Percentiles rank a stretch among this genome's conserved stretches.
Evolutionary conservation across 805 yeast species (phyloP).

Genomic region (Candida lessepsii): DNA sequence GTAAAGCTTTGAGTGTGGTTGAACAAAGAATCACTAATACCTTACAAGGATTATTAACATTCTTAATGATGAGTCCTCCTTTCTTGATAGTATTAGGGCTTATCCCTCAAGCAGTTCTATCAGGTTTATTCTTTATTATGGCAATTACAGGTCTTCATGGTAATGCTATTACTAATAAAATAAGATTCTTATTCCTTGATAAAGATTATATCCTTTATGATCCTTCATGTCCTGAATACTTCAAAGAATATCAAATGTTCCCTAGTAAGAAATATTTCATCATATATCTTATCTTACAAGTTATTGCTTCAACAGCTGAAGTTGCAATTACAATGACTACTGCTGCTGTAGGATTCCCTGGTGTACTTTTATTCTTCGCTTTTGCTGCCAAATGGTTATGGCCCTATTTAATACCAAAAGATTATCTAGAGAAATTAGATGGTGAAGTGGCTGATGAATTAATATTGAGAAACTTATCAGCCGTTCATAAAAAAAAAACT

Average conservation of each 20-base stretch:
- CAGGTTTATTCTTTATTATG: conserved; percentile 93
- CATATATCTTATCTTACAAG: conserved; percentile 55
- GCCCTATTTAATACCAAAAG: conserved; percentile 58
- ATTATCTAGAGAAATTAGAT: conserved; percentile 65
- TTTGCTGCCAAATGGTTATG: conserved; percentile 59
- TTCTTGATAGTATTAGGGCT: conserved; percentile 73
- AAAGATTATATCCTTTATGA: conserved; percentile 34
- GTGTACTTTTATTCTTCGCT: conserved; percentile 71
- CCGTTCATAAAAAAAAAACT: conserved; percentile 23
- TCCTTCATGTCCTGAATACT: conserved; percentile 36
- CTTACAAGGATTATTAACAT: conserved; percentile 76
- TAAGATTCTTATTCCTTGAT: conserved; percentile 65
- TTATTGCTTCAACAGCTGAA: conserved; percentile 74
- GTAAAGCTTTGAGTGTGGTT: conserved; percentile 56
- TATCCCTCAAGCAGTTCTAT: conserved; percentile 89
- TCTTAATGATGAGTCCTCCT: conserved; percentile 90
- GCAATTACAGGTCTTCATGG: conserved; percentile 75
- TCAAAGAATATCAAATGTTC: conserved; percentile 27
- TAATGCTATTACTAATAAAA: conserved; percentile 61
- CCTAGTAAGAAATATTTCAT: conserved; percentile 48
- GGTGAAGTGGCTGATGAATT: conserved; percentile 59
- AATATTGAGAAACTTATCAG: conserved; percentile 46
- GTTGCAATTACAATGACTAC: conserved; percentile 80
- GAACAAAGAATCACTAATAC: conserved; percentile 89
- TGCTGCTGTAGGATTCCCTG: conserved; percentile 95